A percentile compares a stretch with the other conserved stretches of the same genome.
Evolutionary conservation across 108 stramenopile species (phyloP).

Genomic region (Cyclotella sp.): DNA sequence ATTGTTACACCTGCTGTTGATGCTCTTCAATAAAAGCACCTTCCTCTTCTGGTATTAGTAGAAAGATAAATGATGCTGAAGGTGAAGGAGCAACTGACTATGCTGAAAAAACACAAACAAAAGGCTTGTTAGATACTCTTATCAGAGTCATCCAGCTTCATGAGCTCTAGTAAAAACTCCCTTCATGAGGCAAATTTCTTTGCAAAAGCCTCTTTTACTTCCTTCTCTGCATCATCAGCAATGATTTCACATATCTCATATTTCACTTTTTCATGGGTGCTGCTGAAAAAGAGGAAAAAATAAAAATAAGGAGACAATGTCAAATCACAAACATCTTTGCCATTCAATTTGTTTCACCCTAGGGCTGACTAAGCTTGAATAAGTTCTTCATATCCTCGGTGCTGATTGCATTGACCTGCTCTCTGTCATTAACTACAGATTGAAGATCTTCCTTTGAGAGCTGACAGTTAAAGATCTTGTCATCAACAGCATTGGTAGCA

Average conservation of each 20-base stretch:
- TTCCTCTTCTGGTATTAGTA: slow-evolving; percentile 74
- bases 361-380: slow-evolving; percentile 88
- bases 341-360: background rate
- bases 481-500: slow-evolving; percentile 93
- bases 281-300: slow-evolving; percentile 20
- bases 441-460: slow-evolving; percentile 98
- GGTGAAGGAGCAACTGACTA: background rate
- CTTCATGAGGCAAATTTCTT: slow-evolving; percentile 78
- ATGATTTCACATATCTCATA: slow-evolving; percentile 89
- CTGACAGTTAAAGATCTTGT: slow-evolving; percentile 97
- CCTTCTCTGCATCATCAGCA: slow-evolving; percentile 80
- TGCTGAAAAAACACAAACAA: background rate
- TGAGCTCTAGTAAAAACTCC: slow-evolving; percentile 66
- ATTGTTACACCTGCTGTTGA: slow-evolving; percentile 88
- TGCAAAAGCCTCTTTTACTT: slow-evolving; percentile 78
- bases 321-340: background rate
- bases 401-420: slow-evolving; percentile 91
- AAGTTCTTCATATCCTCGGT: slow-evolving; percentile 93
- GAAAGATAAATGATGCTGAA: slow-evolving; percentile 59
- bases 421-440: slow-evolving; percentile 94
- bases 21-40: slow-evolving; percentile 74
- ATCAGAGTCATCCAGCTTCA: slow-evolving; percentile 70
- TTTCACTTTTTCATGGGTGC: slow-evolving; percentile 96
- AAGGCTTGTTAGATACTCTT: background rate
- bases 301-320: background rate